phyloP scores from a whole-genome alignment of 2,329 filamentous ascomycete genomes.

The Pleoardoris graminearum region DNA sequence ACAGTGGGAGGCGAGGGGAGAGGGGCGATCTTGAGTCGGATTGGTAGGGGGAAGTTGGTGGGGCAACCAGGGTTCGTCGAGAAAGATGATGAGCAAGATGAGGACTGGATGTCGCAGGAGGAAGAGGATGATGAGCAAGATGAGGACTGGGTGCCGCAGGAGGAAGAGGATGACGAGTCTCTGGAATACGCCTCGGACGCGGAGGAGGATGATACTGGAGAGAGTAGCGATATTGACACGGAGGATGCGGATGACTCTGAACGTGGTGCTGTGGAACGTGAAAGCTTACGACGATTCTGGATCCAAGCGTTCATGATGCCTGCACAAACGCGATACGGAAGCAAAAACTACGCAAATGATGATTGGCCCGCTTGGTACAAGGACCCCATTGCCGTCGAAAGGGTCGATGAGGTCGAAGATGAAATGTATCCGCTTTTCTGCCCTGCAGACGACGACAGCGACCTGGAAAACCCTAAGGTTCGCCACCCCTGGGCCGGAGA shows the following conservation, averaged over 20 bases:
- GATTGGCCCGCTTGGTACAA: not conserved
- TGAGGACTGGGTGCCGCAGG: not conserved
- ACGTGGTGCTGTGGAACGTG: not conserved
- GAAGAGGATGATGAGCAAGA: slow-evolving; percentile 5
- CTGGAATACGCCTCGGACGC: slow-evolving; percentile 5
- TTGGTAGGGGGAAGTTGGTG: not conserved
- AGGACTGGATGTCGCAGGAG: not conserved
- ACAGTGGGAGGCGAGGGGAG: not conserved
- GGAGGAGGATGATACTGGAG: not conserved
- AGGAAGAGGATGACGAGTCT: not conserved
- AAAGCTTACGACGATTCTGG: not conserved
- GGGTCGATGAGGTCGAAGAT: not conserved
- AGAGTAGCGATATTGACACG: not conserved
- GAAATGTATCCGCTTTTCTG: slow-evolving; percentile 6
- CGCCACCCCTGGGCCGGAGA: not conserved
- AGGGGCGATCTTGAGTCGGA: not conserved
- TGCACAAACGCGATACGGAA: too few species aligned
- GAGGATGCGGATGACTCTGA: not conserved
- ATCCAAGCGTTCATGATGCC: not conserved
- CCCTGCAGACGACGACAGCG: not conserved
- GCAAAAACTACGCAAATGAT: not conserved
- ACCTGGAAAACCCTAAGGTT: not conserved
- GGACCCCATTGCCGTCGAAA: not conserved
- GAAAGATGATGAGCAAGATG: too few species aligned
- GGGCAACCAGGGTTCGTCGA: too few species aligned